These are phyloP conservation scores for Brettanomyces bruxellensis DNA, from an alignment of 805 yeast species.

Conservation along the genomic window DNA sequence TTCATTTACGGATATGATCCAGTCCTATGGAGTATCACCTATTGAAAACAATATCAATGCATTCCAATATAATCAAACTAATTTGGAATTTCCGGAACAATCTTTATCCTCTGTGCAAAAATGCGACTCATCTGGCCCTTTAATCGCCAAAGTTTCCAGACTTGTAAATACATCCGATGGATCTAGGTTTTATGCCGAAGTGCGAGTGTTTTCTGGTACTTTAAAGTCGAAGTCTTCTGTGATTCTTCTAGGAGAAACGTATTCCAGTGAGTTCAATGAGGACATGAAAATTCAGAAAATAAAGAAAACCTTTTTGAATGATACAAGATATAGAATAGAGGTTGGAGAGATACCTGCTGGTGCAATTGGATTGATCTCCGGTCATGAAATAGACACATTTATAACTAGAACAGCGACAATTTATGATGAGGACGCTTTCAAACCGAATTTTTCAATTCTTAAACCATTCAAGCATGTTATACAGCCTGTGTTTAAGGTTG, in stretches of 20 bases:
- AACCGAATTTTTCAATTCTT: constrained; percentile 22
- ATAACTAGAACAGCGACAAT: constrained; percentile 58
- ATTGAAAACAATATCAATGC: constrained; percentile 19
- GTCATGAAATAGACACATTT: constrained; percentile 40
- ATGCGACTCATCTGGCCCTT: constrained; percentile 32
- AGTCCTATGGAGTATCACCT: constrained; percentile 29
- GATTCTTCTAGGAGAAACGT: constrained; percentile 48
- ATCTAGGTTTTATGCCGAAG: constrained; percentile 42
- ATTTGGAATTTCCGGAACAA: neutral
- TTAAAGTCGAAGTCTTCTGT: constrained; percentile 39
- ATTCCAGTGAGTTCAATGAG: constrained; percentile 39
- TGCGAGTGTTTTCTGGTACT: constrained; percentile 55
- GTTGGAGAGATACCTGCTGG: constrained; percentile 51
- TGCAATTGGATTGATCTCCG: constrained; percentile 56
- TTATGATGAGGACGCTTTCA: constrained; percentile 20
- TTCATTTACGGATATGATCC: constrained; percentile 47
- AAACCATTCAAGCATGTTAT: constrained; percentile 35
- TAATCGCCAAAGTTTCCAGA: constrained; percentile 49
- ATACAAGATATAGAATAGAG: constrained; percentile 61
- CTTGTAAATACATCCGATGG: constrained; percentile 49
- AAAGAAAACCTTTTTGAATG: constrained; percentile 41
- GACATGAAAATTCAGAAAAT: constrained; percentile 37
- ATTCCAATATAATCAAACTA: constrained; percentile 4
- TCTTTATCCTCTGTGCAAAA: constrained; percentile 13
- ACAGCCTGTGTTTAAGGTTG: constrained; percentile 65